phyloP scores from a whole-genome alignment of 108 stramenopile genomes.

The Stephanodiscus triporus region DNA sequence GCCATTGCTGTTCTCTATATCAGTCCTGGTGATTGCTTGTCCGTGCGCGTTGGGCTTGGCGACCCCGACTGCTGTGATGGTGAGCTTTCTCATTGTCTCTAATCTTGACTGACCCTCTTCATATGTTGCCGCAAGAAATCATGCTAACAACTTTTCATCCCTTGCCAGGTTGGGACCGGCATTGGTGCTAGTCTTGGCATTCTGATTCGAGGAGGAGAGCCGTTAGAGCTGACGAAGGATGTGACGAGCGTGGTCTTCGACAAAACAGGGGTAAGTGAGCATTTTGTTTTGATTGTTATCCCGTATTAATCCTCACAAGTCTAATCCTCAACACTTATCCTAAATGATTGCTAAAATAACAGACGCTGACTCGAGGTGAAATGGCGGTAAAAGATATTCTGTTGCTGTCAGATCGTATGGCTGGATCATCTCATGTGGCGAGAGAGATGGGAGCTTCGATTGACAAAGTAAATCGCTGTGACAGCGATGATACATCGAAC shows the following conservation, averaged over 20 bases:
- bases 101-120: neutral
- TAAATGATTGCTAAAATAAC: neutral
- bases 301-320: conserved; percentile 15
- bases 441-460: conserved; percentile 3
- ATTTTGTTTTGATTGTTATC: conserved; percentile 34
- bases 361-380: conserved; percentile 43
- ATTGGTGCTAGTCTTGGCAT: conserved; percentile 86
- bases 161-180: conserved; percentile 75
- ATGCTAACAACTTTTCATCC: conserved; percentile 8
- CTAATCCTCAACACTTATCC: conserved; percentile 15
- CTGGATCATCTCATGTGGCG: neutral
- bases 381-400: conserved; percentile 44
- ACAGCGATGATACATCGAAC: neutral
- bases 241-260: conserved; percentile 83
- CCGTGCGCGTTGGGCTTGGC: conserved; percentile 94
- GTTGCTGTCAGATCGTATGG: conserved; percentile 41
- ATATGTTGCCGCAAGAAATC: neutral
- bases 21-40: conserved; percentile 89
- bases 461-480: neutral
- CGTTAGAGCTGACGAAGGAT: conserved; percentile 70
- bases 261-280: conserved; percentile 82
- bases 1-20: conserved; percentile 78
- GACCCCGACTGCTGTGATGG: conserved; percentile 89
- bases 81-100: neutral
- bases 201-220: conserved; percentile 89